A percentile compares a stretch with the other conserved stretches of the same genome.
phyloP scores from a whole-genome alignment of 345 rosid genomes.

The Populus euphratica region DNA sequence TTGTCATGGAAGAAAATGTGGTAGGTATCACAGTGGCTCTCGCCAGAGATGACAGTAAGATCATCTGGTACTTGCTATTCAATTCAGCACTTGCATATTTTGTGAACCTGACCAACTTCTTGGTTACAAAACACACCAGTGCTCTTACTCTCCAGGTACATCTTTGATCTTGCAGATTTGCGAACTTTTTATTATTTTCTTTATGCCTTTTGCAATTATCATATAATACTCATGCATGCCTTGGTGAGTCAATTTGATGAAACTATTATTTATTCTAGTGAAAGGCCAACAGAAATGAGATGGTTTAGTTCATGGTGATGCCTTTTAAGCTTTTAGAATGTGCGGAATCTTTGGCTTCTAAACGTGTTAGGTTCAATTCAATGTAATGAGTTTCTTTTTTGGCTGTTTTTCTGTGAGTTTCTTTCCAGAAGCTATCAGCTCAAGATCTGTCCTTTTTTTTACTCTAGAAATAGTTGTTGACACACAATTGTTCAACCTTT shows the following conservation, averaged over 20 bases:
- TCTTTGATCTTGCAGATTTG: conserved; percentile 4
- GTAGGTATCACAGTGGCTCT: conserved; percentile 94
- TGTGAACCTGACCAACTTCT: conserved; percentile 93
- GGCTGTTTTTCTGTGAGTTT: background rate
- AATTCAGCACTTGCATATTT: conserved; percentile 92
- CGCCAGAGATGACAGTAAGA: conserved; percentile 82
- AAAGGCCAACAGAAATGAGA: background rate
- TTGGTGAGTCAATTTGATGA: background rate
- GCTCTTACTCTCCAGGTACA: conserved; percentile 95
- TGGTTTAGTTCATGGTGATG: background rate
- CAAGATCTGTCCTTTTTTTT: background rate
- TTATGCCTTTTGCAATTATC: background rate
- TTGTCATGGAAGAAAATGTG: conserved; percentile 90
- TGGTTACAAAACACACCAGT: conserved; percentile 99
- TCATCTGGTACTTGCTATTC: conserved; percentile 91
- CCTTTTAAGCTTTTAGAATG: background rate
- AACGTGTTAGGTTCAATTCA: background rate
- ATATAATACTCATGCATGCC: background rate
- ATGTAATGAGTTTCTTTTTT: background rate
- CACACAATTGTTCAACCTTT: background rate
- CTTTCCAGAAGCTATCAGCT: background rate
- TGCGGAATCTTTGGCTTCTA: background rate
- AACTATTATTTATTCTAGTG: background rate
- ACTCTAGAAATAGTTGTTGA: background rate
- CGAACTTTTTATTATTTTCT: background rate